Percentiles rank a stretch among this genome's conserved stretches.
Conservation (phyloP, 202 grass and related monocot species). For the Schoenoplectus tabernaemontani region DNA sequence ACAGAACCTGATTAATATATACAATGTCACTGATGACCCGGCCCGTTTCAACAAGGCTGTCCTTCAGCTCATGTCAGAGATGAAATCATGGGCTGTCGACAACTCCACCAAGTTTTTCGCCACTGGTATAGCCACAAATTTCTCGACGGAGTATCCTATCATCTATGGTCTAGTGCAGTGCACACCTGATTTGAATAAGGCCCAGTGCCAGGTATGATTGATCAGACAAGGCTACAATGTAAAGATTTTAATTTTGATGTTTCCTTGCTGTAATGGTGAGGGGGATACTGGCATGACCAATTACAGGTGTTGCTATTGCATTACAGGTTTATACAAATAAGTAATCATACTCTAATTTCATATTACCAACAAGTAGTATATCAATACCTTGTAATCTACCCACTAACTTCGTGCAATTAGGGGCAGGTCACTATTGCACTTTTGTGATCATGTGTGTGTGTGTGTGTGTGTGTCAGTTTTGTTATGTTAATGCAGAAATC, state of each 20-base stretch:
- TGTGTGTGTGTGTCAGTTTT: neutral
- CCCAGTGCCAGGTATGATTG: conserved; percentile 25
- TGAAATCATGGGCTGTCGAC: conserved; percentile 10
- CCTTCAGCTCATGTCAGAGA: conserved; percentile 14
- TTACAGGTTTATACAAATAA: neutral
- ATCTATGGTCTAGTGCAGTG: conserved; percentile 58
- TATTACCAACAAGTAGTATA: neutral
- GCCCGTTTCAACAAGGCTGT: conserved; percentile 19
- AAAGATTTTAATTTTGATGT: neutral
- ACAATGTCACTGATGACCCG: conserved; percentile 1
- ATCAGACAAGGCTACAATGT: neutral
- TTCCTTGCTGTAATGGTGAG: neutral
- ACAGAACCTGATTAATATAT: neutral
- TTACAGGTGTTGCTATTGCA: neutral
- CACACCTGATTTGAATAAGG: conserved; percentile 32
- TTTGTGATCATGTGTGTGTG: neutral
- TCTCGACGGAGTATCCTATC: neutral
- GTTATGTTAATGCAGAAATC: neutral
- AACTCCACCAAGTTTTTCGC: conserved; percentile 32
- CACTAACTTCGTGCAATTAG: neutral
- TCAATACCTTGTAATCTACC: neutral
- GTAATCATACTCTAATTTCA: neutral
- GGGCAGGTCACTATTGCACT: neutral
- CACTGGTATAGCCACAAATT: conserved; percentile 17
- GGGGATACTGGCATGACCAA: neutral